Base-by-base conservation (phyloP, 2,329 filamentous ascomycete genomes). In the Trichocomaceae sp. region DNA sequence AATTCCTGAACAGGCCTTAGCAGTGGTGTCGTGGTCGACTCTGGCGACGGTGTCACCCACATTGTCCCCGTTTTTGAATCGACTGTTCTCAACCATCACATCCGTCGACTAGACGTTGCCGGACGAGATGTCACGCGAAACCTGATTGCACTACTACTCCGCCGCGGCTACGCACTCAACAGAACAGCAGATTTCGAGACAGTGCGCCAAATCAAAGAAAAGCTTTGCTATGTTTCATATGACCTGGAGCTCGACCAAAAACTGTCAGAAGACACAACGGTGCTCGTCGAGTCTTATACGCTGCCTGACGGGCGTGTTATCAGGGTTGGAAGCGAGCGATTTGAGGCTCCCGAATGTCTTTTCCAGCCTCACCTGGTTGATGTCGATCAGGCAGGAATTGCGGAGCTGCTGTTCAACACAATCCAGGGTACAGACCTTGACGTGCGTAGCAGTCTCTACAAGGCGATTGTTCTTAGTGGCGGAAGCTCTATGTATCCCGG, bases 401-500 rank as follows among this genome's bases (percentile, higher is more conserved):
- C 90, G 64, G 93, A 99, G 70, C 91, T 97, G 73, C 80, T 99
- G 39, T 99, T 99, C 83, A 96, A 99, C 78, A 99, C 92, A 19
- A 99, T 99, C 68, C 93, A 97, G 75, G 79, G 88, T 7, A 91
- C 93, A 58, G 93, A 97, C 64, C 90, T 99, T 53, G 93, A 99
- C 69, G 90, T 99, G 45, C 86, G 93, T 60, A 86, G 87, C 51
- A 95, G 90, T 59, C 79, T 99, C 58, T 99, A 93, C 83, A 96
- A 96, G 79, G 93, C 93, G 12, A 92, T 99, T 65, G 93, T 99
- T 58, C 81, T 99, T 53, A 96, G 90, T 42, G 93, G 93, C 62
- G 93, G 93, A 63, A 95, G 88, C 79, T 95, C 89, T 84, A 99
- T 99, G 93, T 99, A 99, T 73, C 93, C 93, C 0, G 93, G 93